Conservation (phyloP, 2,329 filamentous ascomycete species). For the Chaetomiaceae sp. region DNA sequence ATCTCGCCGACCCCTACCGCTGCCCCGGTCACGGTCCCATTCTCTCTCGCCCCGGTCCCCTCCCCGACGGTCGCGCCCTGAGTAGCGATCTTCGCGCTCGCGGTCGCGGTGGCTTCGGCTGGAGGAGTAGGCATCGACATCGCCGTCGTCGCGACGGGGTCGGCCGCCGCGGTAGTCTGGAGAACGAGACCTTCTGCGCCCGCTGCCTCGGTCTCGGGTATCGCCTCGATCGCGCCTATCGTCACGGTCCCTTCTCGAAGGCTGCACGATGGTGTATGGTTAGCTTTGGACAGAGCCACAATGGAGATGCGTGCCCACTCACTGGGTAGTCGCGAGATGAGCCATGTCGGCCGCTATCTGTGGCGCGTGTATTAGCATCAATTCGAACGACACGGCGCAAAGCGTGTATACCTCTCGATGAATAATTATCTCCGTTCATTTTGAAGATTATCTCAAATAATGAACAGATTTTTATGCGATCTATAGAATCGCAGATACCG, state of each 20-base stretch:
- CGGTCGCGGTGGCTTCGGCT: slow-evolving; percentile 89
- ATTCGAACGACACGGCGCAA: slow-evolving; percentile 23
- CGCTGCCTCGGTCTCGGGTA: slow-evolving; percentile 35
- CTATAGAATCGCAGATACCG: background rate
- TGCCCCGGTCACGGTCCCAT: slow-evolving; percentile 71
- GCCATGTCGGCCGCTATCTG: slow-evolving; percentile 48
- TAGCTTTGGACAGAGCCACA: background rate
- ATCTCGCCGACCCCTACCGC: slow-evolving; percentile 51
- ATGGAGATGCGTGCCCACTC: slow-evolving; percentile 28
- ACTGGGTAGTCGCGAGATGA: slow-evolving; percentile 53
- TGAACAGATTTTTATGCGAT: slow-evolving; percentile 13
- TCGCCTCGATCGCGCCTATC: slow-evolving; percentile 33
- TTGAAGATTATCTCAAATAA: slow-evolving; percentile 11
- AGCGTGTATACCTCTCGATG: slow-evolving; percentile 61
- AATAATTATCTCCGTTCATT: slow-evolving; percentile 86
- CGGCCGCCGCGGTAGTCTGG: slow-evolving; percentile 60
- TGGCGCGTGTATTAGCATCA: slow-evolving; percentile 25
- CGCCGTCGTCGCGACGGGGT: slow-evolving; percentile 67
- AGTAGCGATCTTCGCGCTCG: slow-evolving; percentile 89
- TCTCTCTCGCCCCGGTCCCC: slow-evolving; percentile 59
- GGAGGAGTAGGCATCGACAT: slow-evolving; percentile 78
- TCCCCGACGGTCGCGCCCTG: slow-evolving; percentile 57
- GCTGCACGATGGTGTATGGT: slow-evolving; percentile 12
- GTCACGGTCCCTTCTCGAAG: slow-evolving; percentile 34
- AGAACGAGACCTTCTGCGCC: slow-evolving; percentile 78